Evolutionary conservation across 192 early-diverging fungal species (phyloP).

Genomic region (Allomyces javanicus): DNA sequence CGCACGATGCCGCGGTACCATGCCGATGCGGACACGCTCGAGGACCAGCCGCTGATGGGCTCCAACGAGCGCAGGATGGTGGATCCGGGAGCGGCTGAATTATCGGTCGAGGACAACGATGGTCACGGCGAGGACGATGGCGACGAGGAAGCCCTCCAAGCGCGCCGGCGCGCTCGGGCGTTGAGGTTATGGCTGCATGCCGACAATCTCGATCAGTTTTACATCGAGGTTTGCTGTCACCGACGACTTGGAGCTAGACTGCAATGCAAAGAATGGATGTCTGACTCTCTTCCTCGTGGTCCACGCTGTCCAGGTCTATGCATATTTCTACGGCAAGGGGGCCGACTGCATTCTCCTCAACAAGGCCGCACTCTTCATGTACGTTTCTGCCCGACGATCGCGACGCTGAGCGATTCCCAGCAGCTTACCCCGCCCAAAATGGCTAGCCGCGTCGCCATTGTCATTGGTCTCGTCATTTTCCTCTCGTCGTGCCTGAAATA

Average conservation of each 20-base stretch:
- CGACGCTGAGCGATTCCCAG: constrained; percentile 1
- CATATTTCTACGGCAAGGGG: constrained; percentile 79
- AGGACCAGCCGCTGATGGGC: too few relatives aligned
- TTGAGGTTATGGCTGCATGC: background rate
- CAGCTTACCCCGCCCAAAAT: background rate
- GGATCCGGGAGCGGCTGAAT: too few relatives aligned
- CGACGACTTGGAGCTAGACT: too few relatives aligned
- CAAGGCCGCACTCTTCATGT: constrained; percentile 57
- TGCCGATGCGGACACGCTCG: too few relatives aligned
- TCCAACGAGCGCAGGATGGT: too few relatives aligned
- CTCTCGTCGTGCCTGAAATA: constrained; percentile 80
- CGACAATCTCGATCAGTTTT: background rate
- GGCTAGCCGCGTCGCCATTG: constrained; percentile 61
- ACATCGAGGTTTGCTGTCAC: background rate
- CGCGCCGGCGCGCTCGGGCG: background rate
- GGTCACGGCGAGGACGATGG: too few relatives aligned
- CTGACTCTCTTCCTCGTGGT: background rate
- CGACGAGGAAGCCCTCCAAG: too few relatives aligned
- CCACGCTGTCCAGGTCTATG: constrained; percentile 35
- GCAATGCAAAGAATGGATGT: too few relatives aligned
- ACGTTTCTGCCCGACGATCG: constrained; percentile 14
- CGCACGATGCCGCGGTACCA: too few relatives aligned
- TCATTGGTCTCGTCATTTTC: constrained; percentile 74
- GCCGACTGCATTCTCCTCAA: constrained; percentile 60
- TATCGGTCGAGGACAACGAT: too few relatives aligned